Evolutionary conservation across 306 rosid genomes (phyloP), one percentile per base, ranked within the genome.

Genomic region (Hippophae tibetana): DNA sequence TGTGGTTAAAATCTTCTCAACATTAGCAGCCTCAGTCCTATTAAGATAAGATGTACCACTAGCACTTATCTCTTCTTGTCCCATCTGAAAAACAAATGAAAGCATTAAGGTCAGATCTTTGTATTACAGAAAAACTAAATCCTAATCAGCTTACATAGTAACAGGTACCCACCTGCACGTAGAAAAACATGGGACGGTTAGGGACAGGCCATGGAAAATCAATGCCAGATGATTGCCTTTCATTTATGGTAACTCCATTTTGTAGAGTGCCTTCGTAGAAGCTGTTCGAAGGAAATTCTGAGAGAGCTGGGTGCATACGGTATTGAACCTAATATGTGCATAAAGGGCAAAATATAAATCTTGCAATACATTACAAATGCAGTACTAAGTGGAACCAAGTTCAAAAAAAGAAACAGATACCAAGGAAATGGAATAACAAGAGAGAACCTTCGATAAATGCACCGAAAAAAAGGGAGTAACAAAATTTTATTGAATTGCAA

Each of bases 191-290:
- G 60, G 99, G 99, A 66, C 95, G 97, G 74, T 86, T 89, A 45
- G 99, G 97, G 49, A 93, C 97, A 51, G 99, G 99, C 99, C 99
- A 93, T 31, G 99, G 99, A 72, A 93, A 93, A 77, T 93, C 99
- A 45, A 93, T 89, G 81, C 99, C 97, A 4, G 97, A 49, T 40
- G 86, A 87, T 61, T 89, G 95, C 84, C 99, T 84, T 65, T 93
- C 99, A 57, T 89, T 93, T 61, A 93, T 84, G 70, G 95, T 93
- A 18, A 93, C 99, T 58, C 97, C 99, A 77, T 93, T 93, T 84
- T 93, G 97, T 40, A 93, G 79, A 10, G 99, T 93, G 59, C 99
- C 99, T 82, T 93, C 99, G 43, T 93, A 93, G 65, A 93, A 93
- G 84, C 95, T 93, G 71, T 93, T 93, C 2, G 99, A 93, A 64